Base-by-base conservation (phyloP, 345 rosid species). In the Physaria fendleri region DNA sequence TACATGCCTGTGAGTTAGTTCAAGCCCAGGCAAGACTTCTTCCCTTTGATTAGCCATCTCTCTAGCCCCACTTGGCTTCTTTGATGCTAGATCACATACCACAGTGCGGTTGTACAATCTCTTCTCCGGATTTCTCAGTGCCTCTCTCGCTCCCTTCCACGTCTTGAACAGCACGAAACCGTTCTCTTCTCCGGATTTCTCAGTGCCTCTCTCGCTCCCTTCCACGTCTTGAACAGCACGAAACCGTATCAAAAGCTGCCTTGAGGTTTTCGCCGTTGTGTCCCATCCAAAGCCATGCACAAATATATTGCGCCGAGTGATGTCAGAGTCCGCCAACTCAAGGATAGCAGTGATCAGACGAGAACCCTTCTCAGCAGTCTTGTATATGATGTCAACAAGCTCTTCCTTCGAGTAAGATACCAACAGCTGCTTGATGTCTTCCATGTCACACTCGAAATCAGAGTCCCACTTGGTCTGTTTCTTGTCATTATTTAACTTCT, bases 401-500 rank as follows among this genome's bases (percentile, higher is more conserved):
- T 74, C 76, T n/a, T 77, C 78, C 50, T 74, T 74, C 9, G 78
- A 45, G 68, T 63, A 78, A 33, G 74, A 57, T 49, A 68, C 65
- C 16, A 78, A 69, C 20, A 71, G 62, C 43, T 40, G 34, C 0
- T 46, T 25, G 38, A 77, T 59, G 10, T 50, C 52, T 21, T 48
- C 58, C 2, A 59, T 5, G 10, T 67, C 66, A 29, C 43, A 15
- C 22, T 80, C 77, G 16, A 71, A 24, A 27, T 66, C 63, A 5
- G 78, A 27, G 10, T 64, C 76, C 13, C 59, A 47, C 11, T 40
- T 57, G 15, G 63, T 79, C 78, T 83, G 25, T 77, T 77, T 81
- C 83, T 83, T 82, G 10, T 39, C 23, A 5, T 17, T 17, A 56
- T 79, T 81, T 41, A 77, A 74, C 56, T 84, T 72, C 67, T 52